A percentile compares a stretch with the other conserved stretches of the same genome.
Conservation (phyloP, 768 basidiomycete genomes). For the Coprinellus aureogranulatus region DNA sequence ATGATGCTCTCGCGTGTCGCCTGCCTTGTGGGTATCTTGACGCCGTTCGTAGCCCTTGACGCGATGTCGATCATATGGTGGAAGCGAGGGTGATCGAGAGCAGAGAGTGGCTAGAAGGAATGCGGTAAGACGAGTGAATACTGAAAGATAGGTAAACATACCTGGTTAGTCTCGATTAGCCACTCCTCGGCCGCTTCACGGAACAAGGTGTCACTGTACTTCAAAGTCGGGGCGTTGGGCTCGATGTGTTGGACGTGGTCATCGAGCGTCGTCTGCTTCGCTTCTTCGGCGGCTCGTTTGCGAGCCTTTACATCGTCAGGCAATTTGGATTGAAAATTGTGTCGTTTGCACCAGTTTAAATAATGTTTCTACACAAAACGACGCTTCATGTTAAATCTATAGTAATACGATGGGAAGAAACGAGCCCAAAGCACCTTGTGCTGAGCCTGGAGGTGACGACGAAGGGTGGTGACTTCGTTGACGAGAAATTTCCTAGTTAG, state of each 20-base stretch:
- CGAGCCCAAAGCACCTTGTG: too few species aligned
- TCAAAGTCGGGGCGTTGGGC: conserved; percentile 15
- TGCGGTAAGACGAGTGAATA: neutral
- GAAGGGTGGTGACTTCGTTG: too few species aligned
- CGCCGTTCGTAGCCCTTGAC: conserved; percentile 31
- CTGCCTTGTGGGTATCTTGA: conserved; percentile 33
- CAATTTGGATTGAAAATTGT: conserved; percentile 29
- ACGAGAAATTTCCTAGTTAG: too few species aligned
- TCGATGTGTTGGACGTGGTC: conserved; percentile 20
- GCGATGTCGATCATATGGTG: conserved; percentile 37
- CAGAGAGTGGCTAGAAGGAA: conserved; percentile 24
- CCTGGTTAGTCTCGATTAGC: conserved; percentile 40
- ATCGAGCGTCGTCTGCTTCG: conserved; percentile 20
- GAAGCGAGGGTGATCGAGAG: conserved; percentile 37
- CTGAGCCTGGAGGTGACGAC: too few species aligned
- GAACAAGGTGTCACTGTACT: conserved; percentile 29
- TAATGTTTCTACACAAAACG: too few species aligned
- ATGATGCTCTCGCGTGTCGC: conserved; percentile 26
- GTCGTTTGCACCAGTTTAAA: conserved; percentile 27
- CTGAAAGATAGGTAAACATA: conserved; percentile 11
- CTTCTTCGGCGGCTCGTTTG: neutral
- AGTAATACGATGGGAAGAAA: too few species aligned
- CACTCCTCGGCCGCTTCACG: conserved; percentile 32
- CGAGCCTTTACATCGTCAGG: conserved; percentile 15
- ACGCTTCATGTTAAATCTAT: too few species aligned